Conservation (phyloP, 805 yeast species). For the Schwanniomyces polymorphus region DNA sequence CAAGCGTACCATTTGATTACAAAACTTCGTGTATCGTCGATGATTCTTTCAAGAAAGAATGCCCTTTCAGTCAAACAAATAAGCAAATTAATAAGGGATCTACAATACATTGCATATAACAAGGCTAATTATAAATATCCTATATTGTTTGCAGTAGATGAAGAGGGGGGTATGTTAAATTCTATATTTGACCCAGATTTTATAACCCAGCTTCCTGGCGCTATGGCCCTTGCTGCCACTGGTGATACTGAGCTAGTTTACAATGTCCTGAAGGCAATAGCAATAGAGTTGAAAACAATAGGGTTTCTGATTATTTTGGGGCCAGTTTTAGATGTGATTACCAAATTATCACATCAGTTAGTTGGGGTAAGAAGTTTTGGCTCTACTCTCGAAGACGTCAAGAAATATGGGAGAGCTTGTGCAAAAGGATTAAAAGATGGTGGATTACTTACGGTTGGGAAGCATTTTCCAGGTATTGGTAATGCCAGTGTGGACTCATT, state of each 20-base stretch:
- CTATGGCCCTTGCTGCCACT: slow-evolving; percentile 63
- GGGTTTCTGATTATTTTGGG: slow-evolving; percentile 60
- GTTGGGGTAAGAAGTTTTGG: slow-evolving; percentile 65
- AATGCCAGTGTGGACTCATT: slow-evolving; percentile 58
- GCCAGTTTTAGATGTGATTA: slow-evolving; percentile 62
- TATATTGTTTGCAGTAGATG: slow-evolving; percentile 56
- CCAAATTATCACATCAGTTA: slow-evolving; percentile 54
- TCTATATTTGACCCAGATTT: slow-evolving; percentile 52
- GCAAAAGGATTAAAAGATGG: slow-evolving; percentile 55
- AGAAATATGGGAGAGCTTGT: slow-evolving; percentile 52
- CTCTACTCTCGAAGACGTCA: slow-evolving; percentile 57
- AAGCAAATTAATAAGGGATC: slow-evolving; percentile 47
- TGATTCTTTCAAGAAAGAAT: slow-evolving; percentile 54
- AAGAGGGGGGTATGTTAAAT: slow-evolving; percentile 65
- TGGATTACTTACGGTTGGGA: slow-evolving; percentile 55
- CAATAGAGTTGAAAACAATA: slow-evolving; percentile 50
- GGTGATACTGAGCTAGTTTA: slow-evolving; percentile 49
- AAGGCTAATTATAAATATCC: slow-evolving; percentile 53
- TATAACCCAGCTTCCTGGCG: slow-evolving; percentile 61
- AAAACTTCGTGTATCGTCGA: slow-evolving; percentile 50
- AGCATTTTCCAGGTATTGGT: slow-evolving; percentile 70
- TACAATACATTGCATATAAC: slow-evolving; percentile 53
- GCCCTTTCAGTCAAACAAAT: slow-evolving; percentile 50
- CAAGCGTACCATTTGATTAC: slow-evolving; percentile 54
- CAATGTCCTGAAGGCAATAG: slow-evolving; percentile 54